Base-by-base conservation (phyloP, 164 flowering plant genomes). In the Kingdonia uniflora region DNA sequence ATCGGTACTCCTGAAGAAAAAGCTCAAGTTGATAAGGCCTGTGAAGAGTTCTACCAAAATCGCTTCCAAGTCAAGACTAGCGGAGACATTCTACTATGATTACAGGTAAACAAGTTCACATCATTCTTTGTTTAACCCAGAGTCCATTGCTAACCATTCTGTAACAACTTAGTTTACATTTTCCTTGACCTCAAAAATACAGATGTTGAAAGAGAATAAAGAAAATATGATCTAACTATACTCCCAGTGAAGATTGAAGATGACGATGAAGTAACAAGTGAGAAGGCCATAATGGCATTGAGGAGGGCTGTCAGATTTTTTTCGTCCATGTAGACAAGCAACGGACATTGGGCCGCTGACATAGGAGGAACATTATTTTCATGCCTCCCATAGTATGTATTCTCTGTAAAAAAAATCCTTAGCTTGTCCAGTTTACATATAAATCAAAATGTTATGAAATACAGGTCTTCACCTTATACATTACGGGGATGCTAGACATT, bases 341-440 rank as follows among this genome's bases (percentile, higher is more conserved):
- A 80, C 63, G 82, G 82, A 8, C 80, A 77, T 51, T 80, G 82
- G 85, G 75, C 83, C 2, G 77, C 75, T 15, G 85, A 80, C 26
- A 52, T 55, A 46, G 79, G 78, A 1, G 85, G 80, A 14, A 78
- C 80, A 0, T 57, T 77, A 64, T 77, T 39, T 75, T 80, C 52
- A 47, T 75, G 22, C 85, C 69, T 17, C 78, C 79, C 29, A 59
- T 80, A 62, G 85, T 80, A 51, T n/a, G n/a, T n/a, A n/a, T n/a
- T 47, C 60, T 60, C 35, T 2, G 19, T 5, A 19, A 0, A 49
- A 7, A 14, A 13, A 22, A 8, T 22, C n/a, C 29, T 17, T 45
- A 11, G 5, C 13, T 17, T 3, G 4, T 45, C 14, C 22, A 45
- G 4, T 16, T 20, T 45, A 19, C 23, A 14, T 5, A 17, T 45